phyloP scores from a whole-genome alignment of 805 yeast species.

The Metahyphopichia silvanorum region DNA sequence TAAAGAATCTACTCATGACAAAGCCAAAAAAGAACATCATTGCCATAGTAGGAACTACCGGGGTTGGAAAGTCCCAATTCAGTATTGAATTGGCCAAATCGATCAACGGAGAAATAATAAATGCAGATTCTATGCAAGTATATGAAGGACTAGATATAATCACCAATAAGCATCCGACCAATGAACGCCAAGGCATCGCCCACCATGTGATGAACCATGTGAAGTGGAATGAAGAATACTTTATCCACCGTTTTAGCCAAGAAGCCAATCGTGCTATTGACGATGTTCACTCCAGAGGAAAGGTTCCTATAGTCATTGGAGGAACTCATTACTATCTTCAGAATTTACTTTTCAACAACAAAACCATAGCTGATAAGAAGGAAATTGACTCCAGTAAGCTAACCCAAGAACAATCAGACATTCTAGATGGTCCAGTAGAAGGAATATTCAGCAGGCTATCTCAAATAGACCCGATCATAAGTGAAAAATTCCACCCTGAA shows the following conservation, averaged over 20 bases:
- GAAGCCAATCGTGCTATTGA: constrained; percentile 67
- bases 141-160: constrained; percentile 70
- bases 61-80: constrained; percentile 92
- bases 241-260: constrained; percentile 69
- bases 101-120: constrained; percentile 83
- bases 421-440: constrained; percentile 58
- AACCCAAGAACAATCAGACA: constrained; percentile 23
- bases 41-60: constrained; percentile 88
- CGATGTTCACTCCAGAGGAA: constrained; percentile 63
- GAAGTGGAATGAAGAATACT: constrained; percentile 76
- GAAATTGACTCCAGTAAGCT: constrained; percentile 13
- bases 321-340: constrained; percentile 95
- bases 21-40: constrained; percentile 41
- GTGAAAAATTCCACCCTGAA: constrained; percentile 86
- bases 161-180: constrained; percentile 88
- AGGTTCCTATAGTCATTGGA: constrained; percentile 85
- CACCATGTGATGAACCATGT: constrained; percentile 91
- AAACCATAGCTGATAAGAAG: constrained; percentile 45
- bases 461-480: constrained; percentile 65
- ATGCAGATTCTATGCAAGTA: constrained; percentile 98
- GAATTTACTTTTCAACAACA: constrained; percentile 67
- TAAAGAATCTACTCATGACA: constrained; percentile 26
- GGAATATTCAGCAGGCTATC: constrained; percentile 46
- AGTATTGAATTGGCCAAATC: constrained; percentile 74
- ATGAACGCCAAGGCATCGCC: constrained; percentile 67